Evolutionary conservation across 164 flowering plant species (phyloP).

Genomic region (Tetrastigma voinierianum): DNA sequence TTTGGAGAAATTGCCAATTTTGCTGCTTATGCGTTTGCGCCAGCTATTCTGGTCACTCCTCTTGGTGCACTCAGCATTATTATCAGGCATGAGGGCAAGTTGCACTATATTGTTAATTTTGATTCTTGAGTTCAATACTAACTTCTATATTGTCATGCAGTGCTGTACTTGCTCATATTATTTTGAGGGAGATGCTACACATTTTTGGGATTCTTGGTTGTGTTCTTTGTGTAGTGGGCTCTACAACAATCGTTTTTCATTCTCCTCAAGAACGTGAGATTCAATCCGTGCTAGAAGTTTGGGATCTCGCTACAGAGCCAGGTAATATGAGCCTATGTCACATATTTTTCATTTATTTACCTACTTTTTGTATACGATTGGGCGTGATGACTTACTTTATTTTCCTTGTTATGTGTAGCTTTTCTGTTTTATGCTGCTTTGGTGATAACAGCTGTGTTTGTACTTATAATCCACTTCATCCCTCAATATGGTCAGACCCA

Average conservation of each 20-base stretch:
- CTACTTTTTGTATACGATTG: too few species aligned
- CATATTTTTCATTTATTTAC: not conserved
- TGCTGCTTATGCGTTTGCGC: constrained; percentile 97
- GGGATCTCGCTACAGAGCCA: constrained; percentile 95
- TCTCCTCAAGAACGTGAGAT: constrained; percentile 89
- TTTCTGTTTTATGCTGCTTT: constrained; percentile 51
- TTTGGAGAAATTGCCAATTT: constrained; percentile 88
- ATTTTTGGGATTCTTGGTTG: constrained; percentile 90
- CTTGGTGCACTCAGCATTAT: constrained; percentile 95
- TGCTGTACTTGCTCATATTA: constrained; percentile 87
- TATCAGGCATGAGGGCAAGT: constrained; percentile 57
- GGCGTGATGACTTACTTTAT: not conserved
- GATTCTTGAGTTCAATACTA: constrained; percentile 12
- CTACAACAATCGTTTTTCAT: constrained; percentile 87
- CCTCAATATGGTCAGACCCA: constrained; percentile 58
- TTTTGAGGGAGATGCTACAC: constrained; percentile 77
- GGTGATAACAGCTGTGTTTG: constrained; percentile 38
- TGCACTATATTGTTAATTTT: not conserved
- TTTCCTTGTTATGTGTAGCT: constrained; percentile 23
- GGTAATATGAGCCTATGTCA: constrained; percentile 37
- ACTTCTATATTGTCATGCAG: constrained; percentile 44
- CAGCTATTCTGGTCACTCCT: constrained; percentile 90
- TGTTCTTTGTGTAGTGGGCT: constrained; percentile 85
- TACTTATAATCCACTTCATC: constrained; percentile 39
- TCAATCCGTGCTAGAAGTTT: constrained; percentile 82